A percentile compares a stretch with the other conserved stretches of the same genome.
Evolutionary conservation across 495 filamentous ascomycete species (phyloP).

Genomic region (Aspergillus ostianus): DNA sequence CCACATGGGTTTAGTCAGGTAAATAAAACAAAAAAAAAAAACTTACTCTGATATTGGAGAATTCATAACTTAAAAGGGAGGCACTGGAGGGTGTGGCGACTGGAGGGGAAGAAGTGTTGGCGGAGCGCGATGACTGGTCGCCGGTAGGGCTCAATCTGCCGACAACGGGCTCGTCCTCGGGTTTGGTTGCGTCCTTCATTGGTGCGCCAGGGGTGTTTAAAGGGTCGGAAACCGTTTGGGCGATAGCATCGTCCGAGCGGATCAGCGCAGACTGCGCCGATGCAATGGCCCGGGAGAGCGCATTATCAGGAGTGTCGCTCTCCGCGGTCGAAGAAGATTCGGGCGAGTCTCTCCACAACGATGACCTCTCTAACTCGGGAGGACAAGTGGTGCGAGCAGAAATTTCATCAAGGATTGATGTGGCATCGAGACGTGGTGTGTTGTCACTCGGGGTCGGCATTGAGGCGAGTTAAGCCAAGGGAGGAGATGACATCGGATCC

Average conservation of each 20-base stretch:
- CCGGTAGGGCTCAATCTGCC: slow-evolving; percentile 36
- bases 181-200: slow-evolving; percentile 26
- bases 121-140: slow-evolving; percentile 26
- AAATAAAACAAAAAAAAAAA: neutral
- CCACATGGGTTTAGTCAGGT: neutral
- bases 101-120: slow-evolving; percentile 28
- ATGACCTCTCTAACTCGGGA: slow-evolving; percentile 48
- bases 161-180: slow-evolving; percentile 37
- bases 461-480: slow-evolving; percentile 35
- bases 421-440: slow-evolving; percentile 37
- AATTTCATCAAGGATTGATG: slow-evolving; percentile 49
- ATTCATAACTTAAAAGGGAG: slow-evolving; percentile 61
- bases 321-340: slow-evolving; percentile 21
- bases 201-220: slow-evolving; percentile 21
- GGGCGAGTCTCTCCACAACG: slow-evolving; percentile 40
- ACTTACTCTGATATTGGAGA: slow-evolving; percentile 64
- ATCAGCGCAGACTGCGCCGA: slow-evolving; percentile 31
- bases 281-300: slow-evolving; percentile 27
- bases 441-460: slow-evolving; percentile 62
- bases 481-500: slow-evolving; percentile 43
- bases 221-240: slow-evolving; percentile 27
- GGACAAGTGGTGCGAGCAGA: slow-evolving; percentile 56
- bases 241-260: slow-evolving; percentile 35
- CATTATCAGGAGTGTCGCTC: slow-evolving; percentile 29
- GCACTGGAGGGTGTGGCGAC: slow-evolving; percentile 36